A percentile compares a stretch with the other conserved stretches of the same genome.
These are phyloP conservation scores for Pyrus communis DNA, from an alignment of 306 rosid species.

Conservation along the genomic window DNA sequence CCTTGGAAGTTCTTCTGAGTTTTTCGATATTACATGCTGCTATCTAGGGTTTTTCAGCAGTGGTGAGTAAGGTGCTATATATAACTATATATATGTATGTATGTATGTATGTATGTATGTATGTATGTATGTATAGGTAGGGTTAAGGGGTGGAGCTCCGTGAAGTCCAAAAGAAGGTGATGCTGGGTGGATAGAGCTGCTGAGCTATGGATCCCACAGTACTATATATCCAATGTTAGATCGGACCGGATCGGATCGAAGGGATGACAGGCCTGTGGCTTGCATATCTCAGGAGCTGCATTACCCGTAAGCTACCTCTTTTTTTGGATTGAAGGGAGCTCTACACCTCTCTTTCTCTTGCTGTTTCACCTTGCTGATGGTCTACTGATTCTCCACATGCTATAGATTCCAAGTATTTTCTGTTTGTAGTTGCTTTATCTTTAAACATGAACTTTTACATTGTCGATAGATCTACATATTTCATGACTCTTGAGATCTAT, in stretches of 20 bases:
- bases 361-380: too few relatives aligned
- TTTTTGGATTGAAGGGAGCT: conserved; percentile 99
- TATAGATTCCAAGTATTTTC: too few relatives aligned
- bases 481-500: too few relatives aligned
- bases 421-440: too few relatives aligned
- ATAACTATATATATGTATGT: too few relatives aligned
- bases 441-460: too few relatives aligned
- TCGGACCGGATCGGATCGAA: background rate
- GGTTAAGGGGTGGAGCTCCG: conserved; percentile 70
- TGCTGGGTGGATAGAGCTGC: conserved; percentile 78
- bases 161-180: conserved; percentile 75
- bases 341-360: conserved; percentile 26
- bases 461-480: too few relatives aligned
- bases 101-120: background rate
- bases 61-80: too few relatives aligned
- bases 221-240: conserved; percentile 23
- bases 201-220: conserved; percentile 81
- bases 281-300: conserved; percentile 82
- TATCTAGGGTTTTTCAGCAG: too few relatives aligned
- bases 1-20: too few relatives aligned
- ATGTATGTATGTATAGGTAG: background rate
- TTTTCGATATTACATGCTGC: too few relatives aligned
- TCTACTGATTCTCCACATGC: too few relatives aligned
- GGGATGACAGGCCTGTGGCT: conserved; percentile 60
- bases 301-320: conserved; percentile 38